Evolutionary conservation across 495 filamentous ascomycete genomes (phyloP).

Genomic region (Talaromyces trachyspermus): DNA sequence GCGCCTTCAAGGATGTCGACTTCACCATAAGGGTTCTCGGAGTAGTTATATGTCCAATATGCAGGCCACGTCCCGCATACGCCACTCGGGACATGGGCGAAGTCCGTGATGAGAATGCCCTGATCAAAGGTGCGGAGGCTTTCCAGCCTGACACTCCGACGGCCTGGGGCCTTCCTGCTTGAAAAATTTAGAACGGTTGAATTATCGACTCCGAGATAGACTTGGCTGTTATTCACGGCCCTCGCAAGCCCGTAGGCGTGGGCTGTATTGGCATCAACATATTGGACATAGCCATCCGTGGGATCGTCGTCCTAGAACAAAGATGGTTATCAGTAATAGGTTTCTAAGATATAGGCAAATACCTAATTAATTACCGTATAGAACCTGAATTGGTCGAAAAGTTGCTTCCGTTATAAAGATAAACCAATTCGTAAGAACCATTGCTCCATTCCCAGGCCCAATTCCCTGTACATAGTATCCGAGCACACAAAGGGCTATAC

Average conservation of each 20-base stretch:
- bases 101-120: constrained; percentile 55
- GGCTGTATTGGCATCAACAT: constrained; percentile 38
- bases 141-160: constrained; percentile 43
- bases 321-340: neutral
- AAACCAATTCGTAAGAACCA: too few species aligned
- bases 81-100: constrained; percentile 50
- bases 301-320: constrained; percentile 34
- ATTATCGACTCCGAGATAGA: constrained; percentile 6
- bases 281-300: constrained; percentile 52
- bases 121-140: constrained; percentile 46
- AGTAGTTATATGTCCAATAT: constrained; percentile 7
- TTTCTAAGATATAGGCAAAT: too few species aligned
- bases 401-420: too few species aligned
- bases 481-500: too few species aligned
- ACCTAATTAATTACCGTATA: too few species aligned
- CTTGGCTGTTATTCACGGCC: constrained; percentile 29
- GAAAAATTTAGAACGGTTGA: neutral
- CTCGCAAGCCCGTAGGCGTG: constrained; percentile 38
- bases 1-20: constrained; percentile 6
- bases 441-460: too few species aligned
- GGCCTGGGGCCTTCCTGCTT: too few species aligned
- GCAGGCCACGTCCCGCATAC: constrained; percentile 52
- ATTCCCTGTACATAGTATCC: too few species aligned
- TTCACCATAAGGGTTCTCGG: neutral
- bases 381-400: too few species aligned